Conservation (phyloP, 2,329 filamentous ascomycete species). For the Xylariaceae sp. region DNA sequence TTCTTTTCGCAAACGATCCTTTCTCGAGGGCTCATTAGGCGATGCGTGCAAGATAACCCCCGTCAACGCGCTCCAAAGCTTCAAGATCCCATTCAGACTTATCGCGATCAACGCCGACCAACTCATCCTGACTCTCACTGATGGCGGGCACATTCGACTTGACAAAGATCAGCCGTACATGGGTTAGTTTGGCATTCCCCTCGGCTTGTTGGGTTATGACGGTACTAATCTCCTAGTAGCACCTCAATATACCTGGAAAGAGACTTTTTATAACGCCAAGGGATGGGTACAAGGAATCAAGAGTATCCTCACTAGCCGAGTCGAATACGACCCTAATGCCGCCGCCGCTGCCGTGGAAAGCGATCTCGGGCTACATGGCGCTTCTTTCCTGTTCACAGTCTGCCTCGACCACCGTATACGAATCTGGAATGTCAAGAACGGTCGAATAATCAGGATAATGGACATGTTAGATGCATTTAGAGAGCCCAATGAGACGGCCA, state of each 20-base stretch:
- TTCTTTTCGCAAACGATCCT: constrained; percentile 66
- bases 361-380: constrained; percentile 44
- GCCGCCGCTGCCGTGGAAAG: constrained; percentile 58
- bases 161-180: constrained; percentile 50
- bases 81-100: constrained; percentile 76
- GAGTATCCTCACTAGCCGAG: constrained; percentile 57
- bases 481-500: constrained; percentile 62
- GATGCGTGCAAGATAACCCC: constrained; percentile 71
- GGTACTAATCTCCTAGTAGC: constrained; percentile 27
- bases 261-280: constrained; percentile 67
- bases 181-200: constrained; percentile 34
- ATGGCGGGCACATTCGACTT: constrained; percentile 69
- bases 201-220: background rate
- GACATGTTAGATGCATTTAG: constrained; percentile 68
- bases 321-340: constrained; percentile 61
- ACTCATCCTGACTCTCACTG: constrained; percentile 73
- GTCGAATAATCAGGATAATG: constrained; percentile 67
- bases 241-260: constrained; percentile 52
- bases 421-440: constrained; percentile 82
- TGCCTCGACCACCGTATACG: constrained; percentile 84
- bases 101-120: constrained; percentile 67
- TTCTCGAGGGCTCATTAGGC: constrained; percentile 65
- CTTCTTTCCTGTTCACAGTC: constrained; percentile 65
- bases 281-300: constrained; percentile 64
- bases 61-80: constrained; percentile 62